A percentile compares a stretch with the other conserved stretches of the same genome.
Conservation (phyloP, 305 asterid species). For the Fraxinus baroniana region DNA sequence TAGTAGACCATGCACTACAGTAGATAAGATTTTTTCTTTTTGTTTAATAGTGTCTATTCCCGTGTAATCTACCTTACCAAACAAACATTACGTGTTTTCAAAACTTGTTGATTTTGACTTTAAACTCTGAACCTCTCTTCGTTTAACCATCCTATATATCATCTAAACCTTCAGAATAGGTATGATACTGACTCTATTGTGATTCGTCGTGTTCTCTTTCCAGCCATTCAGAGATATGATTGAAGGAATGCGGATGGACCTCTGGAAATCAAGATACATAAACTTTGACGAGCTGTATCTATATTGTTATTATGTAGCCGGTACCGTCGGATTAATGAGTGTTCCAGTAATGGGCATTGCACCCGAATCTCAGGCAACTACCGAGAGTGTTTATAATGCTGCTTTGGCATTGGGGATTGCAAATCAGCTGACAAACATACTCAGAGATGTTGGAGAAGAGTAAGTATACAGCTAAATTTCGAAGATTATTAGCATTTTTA, state of each 20-base stretch:
- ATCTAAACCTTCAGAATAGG: neutral
- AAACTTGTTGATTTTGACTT: neutral
- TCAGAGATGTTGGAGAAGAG: conserved; percentile 99
- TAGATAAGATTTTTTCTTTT: neutral
- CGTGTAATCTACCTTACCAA: neutral
- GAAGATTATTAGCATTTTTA: neutral
- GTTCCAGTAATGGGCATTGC: conserved; percentile 97
- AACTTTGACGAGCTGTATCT: conserved; percentile 86
- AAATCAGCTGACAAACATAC: conserved; percentile 88
- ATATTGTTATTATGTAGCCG: conserved; percentile 92
- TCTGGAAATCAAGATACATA: conserved; percentile 78
- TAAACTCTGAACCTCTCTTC: neutral
- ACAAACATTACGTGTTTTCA: neutral
- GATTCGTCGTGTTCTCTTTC: conserved; percentile 6
- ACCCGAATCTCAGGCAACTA: conserved; percentile 81
- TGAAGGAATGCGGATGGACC: conserved; percentile 97
- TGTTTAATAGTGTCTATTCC: neutral
- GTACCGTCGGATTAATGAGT: conserved; percentile 96
- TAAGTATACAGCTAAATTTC: conserved; percentile 36
- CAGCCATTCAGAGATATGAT: conserved; percentile 99
- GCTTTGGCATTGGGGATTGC: conserved; percentile 87
- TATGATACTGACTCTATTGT: neutral
- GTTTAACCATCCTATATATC: neutral
- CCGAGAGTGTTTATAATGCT: conserved; percentile 88
- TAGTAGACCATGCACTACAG: neutral